Evolutionary conservation across 2,329 filamentous ascomycete species (phyloP).

Genomic region (Drechslera avenae): DNA sequence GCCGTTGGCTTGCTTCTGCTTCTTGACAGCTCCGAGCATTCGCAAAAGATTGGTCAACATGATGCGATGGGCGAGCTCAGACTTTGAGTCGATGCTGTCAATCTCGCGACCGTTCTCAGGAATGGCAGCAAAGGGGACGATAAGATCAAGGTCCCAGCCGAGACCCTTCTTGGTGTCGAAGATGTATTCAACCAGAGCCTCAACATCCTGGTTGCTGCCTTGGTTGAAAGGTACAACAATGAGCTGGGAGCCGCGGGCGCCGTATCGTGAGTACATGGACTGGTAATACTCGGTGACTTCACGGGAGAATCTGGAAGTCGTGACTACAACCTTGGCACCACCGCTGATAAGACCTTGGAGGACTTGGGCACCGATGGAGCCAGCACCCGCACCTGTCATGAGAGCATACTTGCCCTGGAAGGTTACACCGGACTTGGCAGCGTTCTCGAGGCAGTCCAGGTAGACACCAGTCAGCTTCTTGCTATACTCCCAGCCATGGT

Average conservation of each 20-base stretch:
- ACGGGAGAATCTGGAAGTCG: constrained; percentile 93
- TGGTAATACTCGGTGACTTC: constrained; percentile 99
- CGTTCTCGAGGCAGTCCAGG: constrained; percentile 87
- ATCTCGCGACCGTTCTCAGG: constrained; percentile 98
- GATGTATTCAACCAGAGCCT: constrained; percentile 92
- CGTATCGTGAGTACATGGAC: constrained; percentile 94
- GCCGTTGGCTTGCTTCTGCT: constrained; percentile 82
- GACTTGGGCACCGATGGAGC: constrained; percentile 96
- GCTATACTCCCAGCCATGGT: constrained; percentile 98
- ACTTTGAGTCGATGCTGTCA: constrained; percentile 94
- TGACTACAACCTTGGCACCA: constrained; percentile 95
- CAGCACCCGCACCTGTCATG: constrained; percentile 97
- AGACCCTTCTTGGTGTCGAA: constrained; percentile 96
- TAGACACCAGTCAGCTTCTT: constrained; percentile 96
- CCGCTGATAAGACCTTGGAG: constrained; percentile 94
- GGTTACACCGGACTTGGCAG: constrained; percentile 83
- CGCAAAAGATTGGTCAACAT: constrained; percentile 98
- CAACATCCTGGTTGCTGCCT: constrained; percentile 96
- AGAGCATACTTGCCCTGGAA: constrained; percentile 95
- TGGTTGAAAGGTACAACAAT: constrained; percentile 99
- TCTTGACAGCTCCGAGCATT: constrained; percentile 87
- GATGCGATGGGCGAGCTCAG: constrained; percentile 96
- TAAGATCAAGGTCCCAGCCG: constrained; percentile 96
- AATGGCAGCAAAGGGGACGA: constrained; percentile 96
- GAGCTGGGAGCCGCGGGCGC: constrained; percentile 91